phyloP scores from a whole-genome alignment of 495 filamentous ascomycete genomes.

The Podospora appendiculata region DNA sequence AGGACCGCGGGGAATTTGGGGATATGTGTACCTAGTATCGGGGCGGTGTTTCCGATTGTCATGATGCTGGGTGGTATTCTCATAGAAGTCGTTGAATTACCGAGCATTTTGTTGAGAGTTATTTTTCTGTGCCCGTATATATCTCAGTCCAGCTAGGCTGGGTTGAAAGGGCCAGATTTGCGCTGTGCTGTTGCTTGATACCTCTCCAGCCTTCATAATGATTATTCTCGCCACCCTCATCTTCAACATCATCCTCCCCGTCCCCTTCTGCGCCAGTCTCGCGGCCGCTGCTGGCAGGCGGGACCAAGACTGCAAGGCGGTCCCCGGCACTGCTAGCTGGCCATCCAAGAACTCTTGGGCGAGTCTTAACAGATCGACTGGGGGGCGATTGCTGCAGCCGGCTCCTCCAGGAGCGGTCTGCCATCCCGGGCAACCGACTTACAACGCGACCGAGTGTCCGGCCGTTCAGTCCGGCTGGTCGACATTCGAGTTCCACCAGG shows the following conservation, averaged over 20 bases:
- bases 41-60: no score
- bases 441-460: constrained; percentile 26
- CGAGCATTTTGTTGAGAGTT: no score
- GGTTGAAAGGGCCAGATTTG: no score
- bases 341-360: constrained; percentile 23
- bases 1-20: no score
- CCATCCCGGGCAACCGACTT: constrained; percentile 33
- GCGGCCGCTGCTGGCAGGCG: not conserved
- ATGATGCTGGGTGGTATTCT: no score
- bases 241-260: not conserved
- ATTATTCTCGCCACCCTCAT: not conserved
- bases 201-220: not conserved
- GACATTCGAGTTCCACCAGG: constrained; percentile 28
- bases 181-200: not conserved
- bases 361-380: constrained; percentile 25
- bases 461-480: constrained; percentile 22
- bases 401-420: constrained; percentile 48
- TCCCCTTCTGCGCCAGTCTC: not conserved
- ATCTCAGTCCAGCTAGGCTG: no score
- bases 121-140: no score
- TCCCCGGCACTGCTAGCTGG: constrained; percentile 26
- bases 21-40: no score
- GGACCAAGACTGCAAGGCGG: constrained; percentile 21
- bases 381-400: constrained; percentile 44
- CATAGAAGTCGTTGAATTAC: no score